Base-by-base conservation (phyloP, 78 protist species). In the Monosiga brevicollis region DNA sequence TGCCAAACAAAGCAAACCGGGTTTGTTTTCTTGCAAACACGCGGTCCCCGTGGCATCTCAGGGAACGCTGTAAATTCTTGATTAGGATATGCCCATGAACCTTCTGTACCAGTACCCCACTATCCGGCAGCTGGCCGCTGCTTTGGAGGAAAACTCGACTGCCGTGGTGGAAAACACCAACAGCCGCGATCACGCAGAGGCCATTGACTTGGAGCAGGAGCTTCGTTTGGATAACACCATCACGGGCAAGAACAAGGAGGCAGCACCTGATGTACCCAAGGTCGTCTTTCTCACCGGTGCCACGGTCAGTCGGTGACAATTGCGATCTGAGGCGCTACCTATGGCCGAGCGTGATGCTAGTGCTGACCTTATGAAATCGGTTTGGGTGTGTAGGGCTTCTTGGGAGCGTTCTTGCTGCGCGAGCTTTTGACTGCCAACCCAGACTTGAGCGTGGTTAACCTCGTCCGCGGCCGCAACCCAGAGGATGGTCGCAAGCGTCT, bases 281-380 rank as follows among this genome's bases (percentile, higher is more conserved):
- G 54, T 11, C 74, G 32, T 82, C 55, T 36, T 87, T 23, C 82
- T 87, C 78, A 87, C 87, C 3, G 90, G 90, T 11, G 90, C 87
- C 42, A 87, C 90, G 24, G n/a, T n/a, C n/a, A n/a, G n/a, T n/a
- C 86, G n/a, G n/a, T n/a, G n/a, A n/a, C n/a, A n/a, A n/a, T n/a
- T n/a, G n/a, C n/a, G n/a, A n/a, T n/a, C n/a, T n/a, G n/a, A n/a
- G n/a, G n/a, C n/a, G n/a, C n/a, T n/a, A n/a, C n/a, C n/a, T 86
- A 9, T 84, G 84, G 3, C 80, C 82, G 77, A 86, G 88, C 41
- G 79, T 81, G 25, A 79, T 79, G 38, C 41, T 86, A 9, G 1
- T 86, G 43, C 26, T 24, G 1, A 62, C 43, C 26, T 42, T 83
- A 32, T n/a, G n/a, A n/a, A n/a, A n/a, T n/a, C n/a, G n/a, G n/a